Evolutionary conservation across 1,284 basidiomycete genomes (phyloP), one percentile per base, ranked within the genome.

Genomic region (Cystobasidiaceae sp.): DNA sequence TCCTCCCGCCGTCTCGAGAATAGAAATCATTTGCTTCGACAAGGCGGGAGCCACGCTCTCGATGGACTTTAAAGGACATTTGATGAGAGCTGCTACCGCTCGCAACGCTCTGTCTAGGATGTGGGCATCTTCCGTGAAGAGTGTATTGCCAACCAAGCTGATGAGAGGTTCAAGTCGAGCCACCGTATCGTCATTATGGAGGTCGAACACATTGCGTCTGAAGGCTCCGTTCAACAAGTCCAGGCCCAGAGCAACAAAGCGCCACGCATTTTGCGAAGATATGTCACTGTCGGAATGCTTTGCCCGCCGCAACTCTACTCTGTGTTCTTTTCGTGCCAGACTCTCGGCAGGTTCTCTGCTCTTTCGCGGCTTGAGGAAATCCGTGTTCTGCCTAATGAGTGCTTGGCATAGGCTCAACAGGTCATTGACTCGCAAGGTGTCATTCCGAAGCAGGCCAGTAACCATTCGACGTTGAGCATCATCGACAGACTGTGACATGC

Each of bases 201-300:
- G 87, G 75, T 94, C 87, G 73, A 97, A 96, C 32, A 86, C 86
- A 69, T 86, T 86, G 11, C 91, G 84, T 37, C 89, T 85, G 74
- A 92, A 85, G 0, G 91, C 90, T 2, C 90, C 91, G 71, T 88
- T 85, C 72, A 98, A 89, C 11, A 98, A 80, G 67, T 98, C 93
- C 21, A 98, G 81, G 51, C 96, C 96, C 70, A 98, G 92, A 1
- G 85, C 83, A 50, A 97, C 85, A 72, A 98, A 98, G 60, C 90
- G 93, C 75, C 75, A 72, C 5, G 90, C 93, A 75, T 96, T 97
- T 71, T 86, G 85, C 0, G 85, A 81, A 75, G 87, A 96, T 72
- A 90, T 84, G 73, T 92, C 85, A 1, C 78, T 79, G 9, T 85
- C 82, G 13, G 77, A 75, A 6, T 79, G 78, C 49, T 48, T 62